Conservation (phyloP, 2,329 filamentous ascomycete species). For the Fusarium tuaranense region DNA sequence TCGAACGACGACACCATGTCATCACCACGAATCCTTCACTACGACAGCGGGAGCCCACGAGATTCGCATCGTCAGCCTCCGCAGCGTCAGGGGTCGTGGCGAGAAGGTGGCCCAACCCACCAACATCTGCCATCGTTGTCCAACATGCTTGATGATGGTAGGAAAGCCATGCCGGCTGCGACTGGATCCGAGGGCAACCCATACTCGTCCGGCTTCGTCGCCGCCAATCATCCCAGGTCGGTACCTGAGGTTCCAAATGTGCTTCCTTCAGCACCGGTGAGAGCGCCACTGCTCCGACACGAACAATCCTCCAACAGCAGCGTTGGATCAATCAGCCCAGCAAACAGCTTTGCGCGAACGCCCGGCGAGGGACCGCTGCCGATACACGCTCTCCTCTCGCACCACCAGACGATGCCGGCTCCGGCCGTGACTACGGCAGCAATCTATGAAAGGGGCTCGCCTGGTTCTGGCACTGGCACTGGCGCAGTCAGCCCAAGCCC, state of each 20-base stretch:
- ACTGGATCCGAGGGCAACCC: conserved; percentile 38
- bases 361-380: conserved; percentile 64
- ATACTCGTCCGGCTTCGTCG: conserved; percentile 45
- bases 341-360: conserved; percentile 52
- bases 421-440: conserved; percentile 23
- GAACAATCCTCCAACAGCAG: conserved; percentile 61
- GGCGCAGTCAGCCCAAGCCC: conserved; percentile 41
- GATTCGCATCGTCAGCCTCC: conserved; percentile 44
- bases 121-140: conserved; percentile 60
- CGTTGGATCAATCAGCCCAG: conserved; percentile 55
- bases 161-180: conserved; percentile 28
- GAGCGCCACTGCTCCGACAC: conserved; percentile 56
- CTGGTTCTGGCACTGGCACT: conserved; percentile 30
- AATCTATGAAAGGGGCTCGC: conserved; percentile 36
- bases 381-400: conserved; percentile 65
- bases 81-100: conserved; percentile 44
- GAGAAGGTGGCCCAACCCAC: conserved; percentile 35
- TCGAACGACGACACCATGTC: conserved; percentile 57
- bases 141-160: conserved; percentile 58
- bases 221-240: conserved; percentile 47
- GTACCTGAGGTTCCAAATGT: conserved; percentile 41
- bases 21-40: conserved; percentile 56
- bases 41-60: conserved; percentile 49
- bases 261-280: conserved; percentile 44
- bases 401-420: conserved; percentile 50